These are phyloP conservation scores for Trichocomaceae sp. DNA, from an alignment of 2,329 filamentous ascomycete genomes.

Conservation along the genomic window DNA sequence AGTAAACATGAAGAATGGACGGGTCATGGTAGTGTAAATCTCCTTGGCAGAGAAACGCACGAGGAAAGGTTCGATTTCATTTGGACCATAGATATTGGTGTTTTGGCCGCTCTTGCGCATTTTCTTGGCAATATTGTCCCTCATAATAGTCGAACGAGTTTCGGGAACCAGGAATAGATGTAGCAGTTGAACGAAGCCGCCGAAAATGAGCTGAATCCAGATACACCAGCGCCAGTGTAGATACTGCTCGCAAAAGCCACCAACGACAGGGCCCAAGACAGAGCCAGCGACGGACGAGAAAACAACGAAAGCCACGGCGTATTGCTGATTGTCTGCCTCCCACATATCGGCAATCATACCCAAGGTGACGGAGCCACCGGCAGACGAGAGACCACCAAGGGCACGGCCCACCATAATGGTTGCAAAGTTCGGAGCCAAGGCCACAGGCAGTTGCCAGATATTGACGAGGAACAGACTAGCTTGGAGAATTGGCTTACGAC, in stretches of 20 bases:
- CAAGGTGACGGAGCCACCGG: conserved; percentile 65
- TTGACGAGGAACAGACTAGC: conserved; percentile 68
- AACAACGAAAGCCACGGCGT: conserved; percentile 68
- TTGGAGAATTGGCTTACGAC: conserved; percentile 69
- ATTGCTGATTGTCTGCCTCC: conserved; percentile 64
- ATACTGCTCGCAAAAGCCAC: conserved; percentile 64
- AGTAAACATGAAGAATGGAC: conserved; percentile 59
- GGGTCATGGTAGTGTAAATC: conserved; percentile 51
- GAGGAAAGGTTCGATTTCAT: conserved; percentile 58
- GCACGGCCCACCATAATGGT: conserved; percentile 64
- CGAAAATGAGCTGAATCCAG: conserved; percentile 80
- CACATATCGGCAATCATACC: conserved; percentile 72
- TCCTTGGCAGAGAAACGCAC: conserved; percentile 55
- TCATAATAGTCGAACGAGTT: conserved; percentile 67
- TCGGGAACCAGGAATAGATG: conserved; percentile 69
- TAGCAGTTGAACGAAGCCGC: conserved; percentile 59
- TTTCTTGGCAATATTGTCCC: conserved; percentile 72
- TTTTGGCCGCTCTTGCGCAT: conserved; percentile 55
- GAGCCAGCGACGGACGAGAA: conserved; percentile 75
- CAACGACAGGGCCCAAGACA: conserved; percentile 69
- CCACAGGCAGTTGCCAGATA: conserved; percentile 67
- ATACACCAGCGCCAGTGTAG: conserved; percentile 69
- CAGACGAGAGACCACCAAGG: conserved; percentile 63
- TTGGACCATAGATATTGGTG: conserved; percentile 62
- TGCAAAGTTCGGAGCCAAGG: conserved; percentile 65